These are phyloP conservation scores for Elaeis oleifera DNA, from an alignment of 202 grass and related monocot species.

Conservation along the genomic window DNA sequence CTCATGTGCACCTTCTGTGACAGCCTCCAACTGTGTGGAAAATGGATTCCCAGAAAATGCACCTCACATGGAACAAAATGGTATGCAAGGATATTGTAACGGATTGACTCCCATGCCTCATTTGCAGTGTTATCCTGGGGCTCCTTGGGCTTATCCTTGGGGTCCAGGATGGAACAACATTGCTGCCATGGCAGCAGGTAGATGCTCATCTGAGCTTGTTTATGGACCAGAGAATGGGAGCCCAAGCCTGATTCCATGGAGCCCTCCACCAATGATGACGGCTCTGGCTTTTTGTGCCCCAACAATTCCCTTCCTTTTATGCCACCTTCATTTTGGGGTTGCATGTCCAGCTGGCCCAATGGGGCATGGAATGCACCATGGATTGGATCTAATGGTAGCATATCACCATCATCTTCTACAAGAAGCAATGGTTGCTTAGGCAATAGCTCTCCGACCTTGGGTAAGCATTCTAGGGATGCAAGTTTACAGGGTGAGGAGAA, in stretches of 20 bases:
- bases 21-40: slow-evolving; percentile 31
- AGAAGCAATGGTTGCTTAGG: slow-evolving; percentile 46
- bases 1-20: slow-evolving; percentile 26
- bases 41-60: slow-evolving; percentile 30
- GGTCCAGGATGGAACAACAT: slow-evolving; percentile 59
- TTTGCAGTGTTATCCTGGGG: slow-evolving; percentile 48
- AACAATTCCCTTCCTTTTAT: slow-evolving; percentile 52
- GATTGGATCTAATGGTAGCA: slow-evolving; percentile 22
- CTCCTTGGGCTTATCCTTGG: slow-evolving; percentile 76
- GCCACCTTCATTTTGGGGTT: slow-evolving; percentile 56
- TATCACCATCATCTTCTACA: slow-evolving; percentile 34
- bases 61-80: slow-evolving; percentile 36
- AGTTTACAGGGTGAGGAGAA: slow-evolving; percentile 51
- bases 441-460: slow-evolving; percentile 43
- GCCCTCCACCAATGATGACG: slow-evolving; percentile 25
- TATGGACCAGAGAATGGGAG: slow-evolving; percentile 32
- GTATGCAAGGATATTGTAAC: slow-evolving; percentile 33
- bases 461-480: slow-evolving; percentile 61
- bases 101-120: slow-evolving; percentile 43
- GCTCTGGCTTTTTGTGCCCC: slow-evolving; percentile 44
- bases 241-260: slow-evolving; percentile 39
- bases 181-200: slow-evolving; percentile 30
- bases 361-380: slow-evolving; percentile 41
- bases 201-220: slow-evolving; percentile 35
- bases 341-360: slow-evolving; percentile 50